Evolutionary conservation across 306 rosid genomes (phyloP).

Genomic region (Erythrophleum fordii): DNA sequence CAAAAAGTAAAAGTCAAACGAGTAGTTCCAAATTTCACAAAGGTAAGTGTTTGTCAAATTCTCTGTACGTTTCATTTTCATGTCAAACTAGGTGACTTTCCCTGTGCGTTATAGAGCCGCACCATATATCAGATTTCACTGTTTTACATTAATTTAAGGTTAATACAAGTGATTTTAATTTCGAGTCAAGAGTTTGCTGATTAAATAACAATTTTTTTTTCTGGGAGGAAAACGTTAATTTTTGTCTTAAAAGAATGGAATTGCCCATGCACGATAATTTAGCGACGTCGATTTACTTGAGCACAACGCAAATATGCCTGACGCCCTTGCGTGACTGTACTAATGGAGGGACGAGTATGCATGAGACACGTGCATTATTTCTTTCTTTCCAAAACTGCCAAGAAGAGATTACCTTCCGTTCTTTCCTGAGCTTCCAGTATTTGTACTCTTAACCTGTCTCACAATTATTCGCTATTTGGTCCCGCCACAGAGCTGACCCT

Average conservation of each 20-base stretch:
- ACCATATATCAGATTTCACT: background rate
- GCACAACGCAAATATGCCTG: background rate
- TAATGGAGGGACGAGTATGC: too few species aligned
- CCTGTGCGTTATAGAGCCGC: too few species aligned
- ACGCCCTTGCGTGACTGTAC: too few species aligned
- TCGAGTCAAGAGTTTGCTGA: too few species aligned
- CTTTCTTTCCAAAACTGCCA: background rate
- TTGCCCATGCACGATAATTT: background rate
- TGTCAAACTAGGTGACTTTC: background rate
- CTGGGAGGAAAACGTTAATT: background rate
- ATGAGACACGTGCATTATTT: background rate
- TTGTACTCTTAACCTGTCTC: background rate
- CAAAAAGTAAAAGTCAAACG: background rate
- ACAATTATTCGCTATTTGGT: background rate
- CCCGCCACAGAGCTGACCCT: background rate
- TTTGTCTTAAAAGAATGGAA: background rate
- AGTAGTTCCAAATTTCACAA: background rate
- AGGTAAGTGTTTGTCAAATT: background rate
- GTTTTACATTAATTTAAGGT: background rate
- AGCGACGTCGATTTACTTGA: background rate
- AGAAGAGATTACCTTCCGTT: background rate
- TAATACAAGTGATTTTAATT: too few species aligned
- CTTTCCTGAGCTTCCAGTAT: background rate
- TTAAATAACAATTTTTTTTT: background rate
- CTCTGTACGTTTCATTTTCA: too few species aligned